These are phyloP conservation scores for Globisporangium solare DNA, from an alignment of 352 stramenopile genomes.

Conservation along the genomic window DNA sequence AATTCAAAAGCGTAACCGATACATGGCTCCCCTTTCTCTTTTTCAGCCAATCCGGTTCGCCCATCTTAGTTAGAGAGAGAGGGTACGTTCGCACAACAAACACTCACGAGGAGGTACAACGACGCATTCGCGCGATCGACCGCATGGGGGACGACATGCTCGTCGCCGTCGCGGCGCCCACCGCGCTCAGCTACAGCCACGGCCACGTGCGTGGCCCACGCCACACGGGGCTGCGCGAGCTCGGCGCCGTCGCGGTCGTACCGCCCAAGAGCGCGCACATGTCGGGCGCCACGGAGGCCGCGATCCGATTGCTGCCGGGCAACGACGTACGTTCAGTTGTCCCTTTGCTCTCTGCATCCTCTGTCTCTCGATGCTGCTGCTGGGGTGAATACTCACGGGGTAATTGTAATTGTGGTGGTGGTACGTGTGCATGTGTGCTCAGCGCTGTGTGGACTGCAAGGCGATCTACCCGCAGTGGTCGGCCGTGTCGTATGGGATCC, in stretches of 20 bases:
- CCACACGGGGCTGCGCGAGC: background rate
- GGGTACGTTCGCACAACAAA: background rate
- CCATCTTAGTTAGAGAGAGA: background rate
- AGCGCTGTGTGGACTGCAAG: conserved; percentile 84
- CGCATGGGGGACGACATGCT: conserved; percentile 1
- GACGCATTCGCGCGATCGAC: no score
- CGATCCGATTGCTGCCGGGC: conserved; percentile 59
- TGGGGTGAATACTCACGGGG: background rate
- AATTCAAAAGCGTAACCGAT: background rate
- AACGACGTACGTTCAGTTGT: conserved; percentile 54
- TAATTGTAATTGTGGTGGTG: background rate
- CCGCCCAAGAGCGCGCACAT: conserved; percentile 23
- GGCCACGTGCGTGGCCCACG: background rate
- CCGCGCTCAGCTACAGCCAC: background rate
- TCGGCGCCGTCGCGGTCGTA: background rate
- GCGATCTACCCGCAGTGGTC: conserved; percentile 77
- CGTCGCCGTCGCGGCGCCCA: background rate
- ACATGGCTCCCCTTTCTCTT: background rate
- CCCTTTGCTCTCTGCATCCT: no score
- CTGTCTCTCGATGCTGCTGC: background rate
- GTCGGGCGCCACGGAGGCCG: conserved; percentile 41
- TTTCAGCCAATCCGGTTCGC: background rate
- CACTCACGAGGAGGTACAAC: no score
- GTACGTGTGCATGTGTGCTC: background rate
- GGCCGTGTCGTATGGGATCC: conserved; percentile 76